Evolutionary conservation across 768 basidiomycete species (phyloP).

Genomic region (Mycena amicta): DNA sequence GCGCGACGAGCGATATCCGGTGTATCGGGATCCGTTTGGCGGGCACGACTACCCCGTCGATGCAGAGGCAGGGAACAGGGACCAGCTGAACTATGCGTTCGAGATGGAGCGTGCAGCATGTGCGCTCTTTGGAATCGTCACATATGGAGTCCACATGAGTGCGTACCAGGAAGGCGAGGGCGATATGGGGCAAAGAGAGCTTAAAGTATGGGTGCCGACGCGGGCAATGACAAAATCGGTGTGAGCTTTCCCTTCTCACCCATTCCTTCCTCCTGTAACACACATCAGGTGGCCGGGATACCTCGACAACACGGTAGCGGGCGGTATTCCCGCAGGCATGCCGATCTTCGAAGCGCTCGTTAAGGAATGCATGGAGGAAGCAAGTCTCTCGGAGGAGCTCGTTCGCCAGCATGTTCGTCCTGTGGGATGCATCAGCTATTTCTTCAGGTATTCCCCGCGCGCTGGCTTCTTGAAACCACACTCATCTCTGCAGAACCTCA

Average conservation of each 20-base stretch:
- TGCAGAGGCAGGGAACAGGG: conserved; percentile 33
- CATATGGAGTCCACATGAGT: conserved; percentile 92
- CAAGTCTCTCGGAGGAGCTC: conserved; percentile 70
- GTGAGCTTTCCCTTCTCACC: conserved; percentile 60
- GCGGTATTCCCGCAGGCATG: conserved; percentile 86
- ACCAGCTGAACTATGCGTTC: conserved; percentile 69
- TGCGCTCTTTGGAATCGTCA: conserved; percentile 85
- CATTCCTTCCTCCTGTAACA: too few species aligned
- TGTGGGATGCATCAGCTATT: conserved; percentile 80
- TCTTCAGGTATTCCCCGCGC: too few species aligned
- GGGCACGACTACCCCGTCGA: conserved; percentile 49
- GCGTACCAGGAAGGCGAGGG: conserved; percentile 53
- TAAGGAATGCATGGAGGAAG: conserved; percentile 95
- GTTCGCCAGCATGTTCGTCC: conserved; percentile 60
- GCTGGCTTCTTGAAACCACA: too few species aligned
- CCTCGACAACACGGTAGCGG: conserved; percentile 90
- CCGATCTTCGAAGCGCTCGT: conserved; percentile 71
- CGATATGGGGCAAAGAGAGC: too few species aligned
- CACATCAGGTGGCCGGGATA: conserved; percentile 72
- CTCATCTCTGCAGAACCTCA: conserved; percentile 54
- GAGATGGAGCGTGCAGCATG: conserved; percentile 90
- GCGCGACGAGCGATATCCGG: conserved; percentile 82
- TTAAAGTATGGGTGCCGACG: conserved; percentile 82
- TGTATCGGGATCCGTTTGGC: conserved; percentile 73
- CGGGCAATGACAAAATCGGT: conserved; percentile 87